Evolutionary conservation across 2,329 filamentous ascomycete genomes (phyloP), one percentile per base, ranked within the genome.

Genomic region (Botrytis fragariae): DNA sequence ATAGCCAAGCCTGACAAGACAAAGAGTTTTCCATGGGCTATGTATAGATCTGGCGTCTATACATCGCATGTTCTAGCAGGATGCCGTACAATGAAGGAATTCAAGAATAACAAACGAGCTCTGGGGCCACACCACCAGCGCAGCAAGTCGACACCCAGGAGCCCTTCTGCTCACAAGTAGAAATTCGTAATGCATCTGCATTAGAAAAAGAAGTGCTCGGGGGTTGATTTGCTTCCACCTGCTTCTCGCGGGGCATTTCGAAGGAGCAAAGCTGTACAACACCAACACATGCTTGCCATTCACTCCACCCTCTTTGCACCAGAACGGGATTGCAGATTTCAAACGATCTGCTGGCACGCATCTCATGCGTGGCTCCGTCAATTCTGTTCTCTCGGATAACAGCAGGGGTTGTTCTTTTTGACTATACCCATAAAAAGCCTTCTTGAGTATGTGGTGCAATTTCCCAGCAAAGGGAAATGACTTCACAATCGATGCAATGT

Each of bases 201-300:
- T 10, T n/a, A n/a, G 32, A 44, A 44, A 39, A 69, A 42, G n/a
- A 37, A 25, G 57, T 59, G 35, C 65, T 42, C 18, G 35, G 51
- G n/a, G 1, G 16, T n/a, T 44, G 18, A 32, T 9, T 69, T 32
- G 37, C 37, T 18, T 32, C 35, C 42, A 29, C 16, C 65, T 69
- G 35, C 48, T 57, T 42, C 65, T 68, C n/a, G 35, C 35, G 48
- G 48, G 65, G 65, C n/a, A 44, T 57, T 57, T 37, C 25, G 48
- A 29, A 69, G 65, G 37, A 69, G 37, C 2, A 29, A 44, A 32
- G 9, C 48, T 69, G 37, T 57, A 57, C n/a, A 68, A 32, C 35
- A 44, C 37, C 65, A 57, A 42, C 48, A 69, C 65, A 69, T 68
- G 65, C 48, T 57, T 68, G 35, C 16, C 25, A 42, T 57, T 57